Base-by-base conservation (phyloP, 2,329 filamentous ascomycete species). In the Knufia petricola region DNA sequence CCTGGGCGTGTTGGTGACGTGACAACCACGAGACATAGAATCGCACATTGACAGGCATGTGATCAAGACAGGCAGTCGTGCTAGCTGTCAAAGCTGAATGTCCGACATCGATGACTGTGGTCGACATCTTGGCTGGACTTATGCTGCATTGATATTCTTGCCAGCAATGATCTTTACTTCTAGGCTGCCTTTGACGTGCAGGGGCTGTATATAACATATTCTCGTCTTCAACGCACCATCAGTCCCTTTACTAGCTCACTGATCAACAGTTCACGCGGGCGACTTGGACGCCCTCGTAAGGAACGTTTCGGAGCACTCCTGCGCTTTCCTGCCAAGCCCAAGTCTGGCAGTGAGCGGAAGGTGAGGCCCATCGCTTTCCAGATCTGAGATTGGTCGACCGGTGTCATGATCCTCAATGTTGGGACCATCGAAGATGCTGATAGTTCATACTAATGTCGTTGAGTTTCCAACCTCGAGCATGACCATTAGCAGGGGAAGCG, bases 151-250 rank as follows among this genome's bases (percentile, higher is more conserved):
- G 32, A n/a, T n/a, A n/a, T 36, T 36, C n/a, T 36, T n/a, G 32
- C 6, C 32, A 36, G 32, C 32, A 6, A 36, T n/a, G 13, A 36
- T 17, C 9, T 17, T 23, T 9, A 7, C 17, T 23, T 40, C 37
- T 23, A 40, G 37, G 21, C 37, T 10, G 26, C 4, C 30, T 31
- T 32, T 44, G 41, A 44, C 26, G 15, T 31, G 26, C 41, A 44
- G 41, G 23, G 40, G 7, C 13, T 32, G 26, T 44, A 44, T 44
- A 34, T 44, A 44, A n/a, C 41, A 34, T 44, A 20, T 12, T 44
- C 15, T 4, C 15, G 13, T 4, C 20, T 20, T 20, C 24, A 31
- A 43, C 30, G 40, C 19, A 8, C 30, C 15, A 23, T 43, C 40
- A 43, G 9, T 19, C n/a, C 40, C 10, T 15, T 4, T 24, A 7